Evolutionary conservation across 371 early-diverging fungal species (phyloP), one percentile per base, ranked within the genome.

Genomic region (Capillidium rhysosporum): DNA sequence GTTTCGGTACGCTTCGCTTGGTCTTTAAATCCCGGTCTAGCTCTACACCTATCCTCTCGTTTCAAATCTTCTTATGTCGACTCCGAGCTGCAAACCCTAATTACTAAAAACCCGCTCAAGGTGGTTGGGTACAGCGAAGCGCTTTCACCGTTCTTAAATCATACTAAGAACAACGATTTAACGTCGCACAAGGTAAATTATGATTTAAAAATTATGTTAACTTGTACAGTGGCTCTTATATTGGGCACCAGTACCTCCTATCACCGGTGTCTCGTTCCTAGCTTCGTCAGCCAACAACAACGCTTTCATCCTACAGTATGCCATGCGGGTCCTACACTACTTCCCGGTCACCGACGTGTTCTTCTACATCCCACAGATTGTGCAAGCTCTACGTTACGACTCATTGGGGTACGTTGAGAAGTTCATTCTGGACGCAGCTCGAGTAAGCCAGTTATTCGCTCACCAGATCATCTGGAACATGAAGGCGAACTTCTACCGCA

Each of bases 401-500:
- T 65, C 60, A 72, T 8, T 48, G 59, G 88, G 98, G 18, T 97
- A 94, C 59, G 82, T 89, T 4, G 92, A 93, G 64, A 77, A 80
- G 46, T 94, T 84, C 56, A 91, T 98, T 26, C 65, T 98, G 65
- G 79, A 84, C 34, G 87, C 98, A 0, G 97, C 90, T 0, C 77
- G 77, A 56, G 79, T 81, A 0, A 91, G 92, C 5, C 97, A 92
- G 62, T 70, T 89, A 29, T 98, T 98, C 74, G 89, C 96, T 2
- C 99, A 99, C 67, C 97, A 98, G 66, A 92, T 99, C 47, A 95
- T 99, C 46, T 99, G 99, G 99, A 98, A 99, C 63, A 95, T 99
- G 92, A 84, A 92, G 39, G 98, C 99, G 44, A 98, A 98, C 69
- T 78, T 85, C 82, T 95, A 58, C 75, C 84, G 76, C 69, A 88